Evolutionary conservation across 108 stramenopile species (phyloP).

Genomic region (Schizochytrium sp.): DNA sequence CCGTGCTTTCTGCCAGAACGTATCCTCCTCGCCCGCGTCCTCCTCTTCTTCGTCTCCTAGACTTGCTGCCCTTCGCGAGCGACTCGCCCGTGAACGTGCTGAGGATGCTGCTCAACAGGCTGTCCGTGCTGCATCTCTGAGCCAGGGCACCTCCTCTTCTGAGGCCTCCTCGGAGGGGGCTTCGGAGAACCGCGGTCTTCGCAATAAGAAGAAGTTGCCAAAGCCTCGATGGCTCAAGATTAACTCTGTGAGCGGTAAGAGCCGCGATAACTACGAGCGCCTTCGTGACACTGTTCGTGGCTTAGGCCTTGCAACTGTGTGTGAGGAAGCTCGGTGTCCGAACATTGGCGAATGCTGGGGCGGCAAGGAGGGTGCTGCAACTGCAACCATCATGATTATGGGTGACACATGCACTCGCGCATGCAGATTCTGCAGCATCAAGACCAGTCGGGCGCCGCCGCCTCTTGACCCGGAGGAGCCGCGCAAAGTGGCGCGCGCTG

Average conservation of each 20-base stretch:
- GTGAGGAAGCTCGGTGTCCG: constrained; percentile 98
- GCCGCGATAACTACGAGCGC: constrained; percentile 66
- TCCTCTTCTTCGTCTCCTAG: neutral
- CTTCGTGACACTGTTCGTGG: constrained; percentile 70
- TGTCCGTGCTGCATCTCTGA: neutral
- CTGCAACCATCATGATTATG: constrained; percentile 98
- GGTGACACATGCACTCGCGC: constrained; percentile 98
- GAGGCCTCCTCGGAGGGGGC: neutral
- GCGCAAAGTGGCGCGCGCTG: constrained; percentile 90
- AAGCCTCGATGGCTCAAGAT: constrained; percentile 60
- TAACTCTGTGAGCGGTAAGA: constrained; percentile 57
- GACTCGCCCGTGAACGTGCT: neutral
- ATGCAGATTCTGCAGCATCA: constrained; percentile 97
- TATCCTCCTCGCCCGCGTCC: neutral
- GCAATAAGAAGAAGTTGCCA: constrained; percentile 59
- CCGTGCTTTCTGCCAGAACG: neutral
- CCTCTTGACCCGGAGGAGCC: constrained; percentile 96
- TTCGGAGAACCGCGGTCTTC: neutral
- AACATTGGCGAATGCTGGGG: constrained; percentile 99
- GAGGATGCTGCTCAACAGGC: neutral
- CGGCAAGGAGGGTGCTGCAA: constrained; percentile 82
- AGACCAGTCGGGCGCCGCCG: constrained; percentile 88
- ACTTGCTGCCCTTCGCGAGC: constrained; percentile 7
- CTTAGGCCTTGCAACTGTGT: constrained; percentile 91
- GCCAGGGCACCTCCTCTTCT: neutral